Base-by-base conservation (phyloP, 805 yeast species). In the Maudiozyma pseudohumilis region DNA sequence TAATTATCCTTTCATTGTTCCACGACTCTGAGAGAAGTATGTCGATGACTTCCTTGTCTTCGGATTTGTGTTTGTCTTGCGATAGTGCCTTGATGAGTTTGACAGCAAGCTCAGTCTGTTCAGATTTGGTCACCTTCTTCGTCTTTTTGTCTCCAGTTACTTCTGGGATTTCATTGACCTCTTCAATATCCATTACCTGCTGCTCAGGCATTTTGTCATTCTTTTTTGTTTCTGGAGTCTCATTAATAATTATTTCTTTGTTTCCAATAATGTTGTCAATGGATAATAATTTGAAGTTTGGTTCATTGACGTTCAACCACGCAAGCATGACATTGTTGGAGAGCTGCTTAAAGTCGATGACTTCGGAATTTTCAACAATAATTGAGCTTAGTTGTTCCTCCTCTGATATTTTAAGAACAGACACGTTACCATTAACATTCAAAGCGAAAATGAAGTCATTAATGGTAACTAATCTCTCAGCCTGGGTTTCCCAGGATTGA, bases 251-350 rank as follows among this genome's bases (percentile, higher is more conserved):
- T 26, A 63, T 47, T 33, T 49, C 50, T 17, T 50, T 44, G 17
- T 47, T 44, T 5, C 50, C 40, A 4, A 32, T 29, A 10, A 53
- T 43, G 23, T 50, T 47, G 9, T 41, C 41, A n/a, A 50, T 32
- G 18, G 55, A 40, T 20, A 60, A 43, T 1, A 49, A 22, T 38
- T 55, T 53, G 38, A 66, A 63, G 36, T 54, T 58, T 26, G 69
- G 69, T 40, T 62, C 68, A 34, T 65, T 54, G 2, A 59, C 66
- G 38, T 54, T 56, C 15, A 55, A 45, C 65, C 66, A 64, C 12
- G 68, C 59, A 4, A 64, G 35, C 24, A 64, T 41, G 3, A 61
- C 32, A 11, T 41, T 41, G 8, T 43, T 35, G 8, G 44, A 41
- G 4, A 48, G 24, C 22, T 40, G 36, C 18, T 43, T 41, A 26